phyloP scores from a whole-genome alignment of 345 rosid species.

The Atalantia buxifolia region DNA sequence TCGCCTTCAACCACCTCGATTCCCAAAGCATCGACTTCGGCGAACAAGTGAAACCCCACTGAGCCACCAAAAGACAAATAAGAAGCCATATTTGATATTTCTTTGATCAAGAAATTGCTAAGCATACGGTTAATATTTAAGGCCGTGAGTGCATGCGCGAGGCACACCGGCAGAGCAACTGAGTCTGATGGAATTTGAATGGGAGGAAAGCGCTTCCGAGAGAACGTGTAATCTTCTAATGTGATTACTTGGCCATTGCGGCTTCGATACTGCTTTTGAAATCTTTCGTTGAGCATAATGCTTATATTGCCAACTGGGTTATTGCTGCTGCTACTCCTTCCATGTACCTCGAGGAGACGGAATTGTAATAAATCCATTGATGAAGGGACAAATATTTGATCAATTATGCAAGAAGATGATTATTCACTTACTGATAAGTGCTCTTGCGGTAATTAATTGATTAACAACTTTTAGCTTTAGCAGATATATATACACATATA shows the following conservation, averaged over 20 bases:
- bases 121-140: neutral
- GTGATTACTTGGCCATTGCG: neutral
- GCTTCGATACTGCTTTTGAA: neutral
- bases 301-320: neutral
- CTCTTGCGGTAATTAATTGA: neutral
- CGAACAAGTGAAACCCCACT: neutral
- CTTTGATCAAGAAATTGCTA: neutral
- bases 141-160: neutral
- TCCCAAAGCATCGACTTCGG: neutral
- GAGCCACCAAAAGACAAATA: neutral
- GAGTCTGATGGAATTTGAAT: neutral
- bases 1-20: neutral
- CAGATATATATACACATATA: no score
- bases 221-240: neutral
- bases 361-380: neutral
- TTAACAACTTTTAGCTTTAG: no score
- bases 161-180: neutral
- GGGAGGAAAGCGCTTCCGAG: neutral
- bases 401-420: neutral
- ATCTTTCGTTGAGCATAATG: neutral
- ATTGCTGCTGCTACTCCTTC: neutral
- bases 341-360: neutral
- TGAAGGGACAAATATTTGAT: neutral
- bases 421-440: neutral
- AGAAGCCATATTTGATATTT: neutral